Evolutionary conservation across 768 basidiomycete species (phyloP).

Genomic region (Pleurotus ostreatus): DNA sequence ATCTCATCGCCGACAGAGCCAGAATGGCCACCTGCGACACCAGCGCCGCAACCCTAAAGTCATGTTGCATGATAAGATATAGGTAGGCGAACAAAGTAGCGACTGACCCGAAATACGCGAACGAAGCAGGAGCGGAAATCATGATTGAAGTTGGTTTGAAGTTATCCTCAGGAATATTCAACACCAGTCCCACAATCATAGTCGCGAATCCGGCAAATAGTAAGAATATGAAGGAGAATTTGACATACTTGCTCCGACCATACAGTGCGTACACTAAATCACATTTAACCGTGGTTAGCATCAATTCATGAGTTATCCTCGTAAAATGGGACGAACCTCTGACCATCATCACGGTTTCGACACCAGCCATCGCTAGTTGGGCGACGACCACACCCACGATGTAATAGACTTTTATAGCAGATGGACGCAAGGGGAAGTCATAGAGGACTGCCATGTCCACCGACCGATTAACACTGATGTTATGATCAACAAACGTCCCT

Average conservation of each 20-base stretch:
- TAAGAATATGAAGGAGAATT: slow-evolving; percentile 15
- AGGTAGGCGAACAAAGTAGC: not conserved
- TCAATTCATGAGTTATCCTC: not conserved
- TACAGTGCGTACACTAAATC: slow-evolving; percentile 27
- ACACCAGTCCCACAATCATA: slow-evolving; percentile 3
- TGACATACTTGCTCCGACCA: slow-evolving; percentile 18
- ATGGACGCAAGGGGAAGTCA: slow-evolving; percentile 1
- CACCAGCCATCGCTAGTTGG: slow-evolving; percentile 16
- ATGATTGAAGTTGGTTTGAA: slow-evolving; percentile 9
- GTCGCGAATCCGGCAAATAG: slow-evolving; percentile 15
- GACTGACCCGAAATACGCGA: slow-evolving; percentile 12
- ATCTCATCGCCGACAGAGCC: slow-evolving; percentile 8
- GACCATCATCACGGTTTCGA: slow-evolving; percentile 27
- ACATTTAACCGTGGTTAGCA: not conserved
- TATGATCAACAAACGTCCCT: not conserved
- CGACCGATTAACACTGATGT: slow-evolving; percentile 16
- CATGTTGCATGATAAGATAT: not conserved
- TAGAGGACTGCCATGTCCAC: slow-evolving; percentile 9
- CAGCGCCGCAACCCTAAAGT: slow-evolving; percentile 7
- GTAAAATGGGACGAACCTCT: slow-evolving; percentile 18
- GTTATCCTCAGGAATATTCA: slow-evolving; percentile 7
- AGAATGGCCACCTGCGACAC: slow-evolving; percentile 12
- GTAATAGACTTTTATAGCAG: slow-evolving; percentile 13
- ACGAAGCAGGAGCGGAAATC: slow-evolving; percentile 10
- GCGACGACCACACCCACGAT: slow-evolving; percentile 22